Evolutionary conservation across 164 flowering plant species (phyloP).

Genomic region (Hamamelis virginiana): DNA sequence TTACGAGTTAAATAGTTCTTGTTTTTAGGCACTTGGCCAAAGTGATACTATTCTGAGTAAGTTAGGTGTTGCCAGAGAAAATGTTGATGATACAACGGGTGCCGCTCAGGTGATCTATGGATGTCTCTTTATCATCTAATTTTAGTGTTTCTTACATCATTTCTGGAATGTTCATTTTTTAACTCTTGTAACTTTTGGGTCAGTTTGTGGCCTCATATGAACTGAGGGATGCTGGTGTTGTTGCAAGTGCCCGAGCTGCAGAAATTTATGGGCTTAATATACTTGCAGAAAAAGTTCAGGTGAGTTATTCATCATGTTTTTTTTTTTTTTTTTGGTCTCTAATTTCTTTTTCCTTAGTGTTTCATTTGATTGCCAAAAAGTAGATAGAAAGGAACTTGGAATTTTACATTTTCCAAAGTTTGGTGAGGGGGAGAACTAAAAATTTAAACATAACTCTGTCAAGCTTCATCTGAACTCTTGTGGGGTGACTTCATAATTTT

Average conservation of each 20-base stretch:
- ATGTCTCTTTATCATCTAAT: background rate
- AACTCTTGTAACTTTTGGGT: conserved; percentile 5
- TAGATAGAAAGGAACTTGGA: too few species aligned
- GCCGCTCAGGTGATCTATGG: conserved; percentile 48
- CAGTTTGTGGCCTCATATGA: conserved; percentile 46
- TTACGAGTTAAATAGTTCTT: conserved; percentile 4
- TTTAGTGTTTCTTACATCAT: background rate
- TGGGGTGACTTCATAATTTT: too few species aligned
- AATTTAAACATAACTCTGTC: too few species aligned
- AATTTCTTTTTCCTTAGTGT: background rate
- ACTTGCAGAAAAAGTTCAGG: conserved; percentile 60
- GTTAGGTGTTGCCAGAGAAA: conserved; percentile 29
- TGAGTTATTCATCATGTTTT: background rate
- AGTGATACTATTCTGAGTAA: conserved; percentile 26
- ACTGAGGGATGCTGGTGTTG: conserved; percentile 51
- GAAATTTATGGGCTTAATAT: conserved; percentile 61
- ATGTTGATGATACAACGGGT: conserved; percentile 28
- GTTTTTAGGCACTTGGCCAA: conserved; percentile 48
- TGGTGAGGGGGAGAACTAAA: too few species aligned
- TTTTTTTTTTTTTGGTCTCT: background rate
- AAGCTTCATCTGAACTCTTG: too few species aligned
- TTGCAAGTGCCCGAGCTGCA: conserved; percentile 70
- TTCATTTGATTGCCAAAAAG: too few species aligned
- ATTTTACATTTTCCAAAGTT: too few species aligned
- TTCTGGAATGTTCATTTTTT: background rate